A percentile compares a stretch with the other conserved stretches of the same genome.
Evolutionary conservation across 140 eudicot species (phyloP).

Genomic region (Bidens hawaiensis): DNA sequence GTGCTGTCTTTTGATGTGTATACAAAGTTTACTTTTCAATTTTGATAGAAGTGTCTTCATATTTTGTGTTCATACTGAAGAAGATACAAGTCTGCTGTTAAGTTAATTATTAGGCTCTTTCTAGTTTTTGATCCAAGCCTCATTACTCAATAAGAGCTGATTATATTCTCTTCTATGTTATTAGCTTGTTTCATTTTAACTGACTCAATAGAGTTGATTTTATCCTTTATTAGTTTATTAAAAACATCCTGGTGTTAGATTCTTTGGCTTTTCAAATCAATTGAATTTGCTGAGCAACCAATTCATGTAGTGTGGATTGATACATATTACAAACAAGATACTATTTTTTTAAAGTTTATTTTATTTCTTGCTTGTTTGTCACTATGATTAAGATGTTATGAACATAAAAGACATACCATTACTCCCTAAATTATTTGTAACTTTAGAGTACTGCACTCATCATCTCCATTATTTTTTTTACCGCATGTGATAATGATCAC

Average conservation of each 20-base stretch:
- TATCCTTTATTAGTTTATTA: background rate
- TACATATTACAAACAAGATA: no score
- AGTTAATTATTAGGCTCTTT: background rate
- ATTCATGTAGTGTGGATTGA: no score
- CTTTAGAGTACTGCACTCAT: background rate
- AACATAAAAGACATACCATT: background rate
- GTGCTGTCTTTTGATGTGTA: background rate
- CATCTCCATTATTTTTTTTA: background rate
- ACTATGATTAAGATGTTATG: background rate
- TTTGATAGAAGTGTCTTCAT: background rate
- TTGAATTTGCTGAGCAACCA: background rate
- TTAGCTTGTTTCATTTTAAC: background rate
- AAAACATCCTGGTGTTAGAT: background rate
- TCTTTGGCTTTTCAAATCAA: background rate
- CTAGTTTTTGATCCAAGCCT: background rate
- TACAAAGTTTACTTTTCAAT: background rate
- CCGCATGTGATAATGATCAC: background rate
- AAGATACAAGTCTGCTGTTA: background rate
- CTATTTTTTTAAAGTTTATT: no score
- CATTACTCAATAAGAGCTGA: background rate
- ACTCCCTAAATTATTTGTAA: background rate
- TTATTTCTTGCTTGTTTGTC: background rate
- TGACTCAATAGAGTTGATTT: background rate
- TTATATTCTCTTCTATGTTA: background rate
- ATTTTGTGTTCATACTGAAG: background rate